Base-by-base conservation (phyloP, 495 filamentous ascomycete species). In the Hyaloscypha bicolor region DNA sequence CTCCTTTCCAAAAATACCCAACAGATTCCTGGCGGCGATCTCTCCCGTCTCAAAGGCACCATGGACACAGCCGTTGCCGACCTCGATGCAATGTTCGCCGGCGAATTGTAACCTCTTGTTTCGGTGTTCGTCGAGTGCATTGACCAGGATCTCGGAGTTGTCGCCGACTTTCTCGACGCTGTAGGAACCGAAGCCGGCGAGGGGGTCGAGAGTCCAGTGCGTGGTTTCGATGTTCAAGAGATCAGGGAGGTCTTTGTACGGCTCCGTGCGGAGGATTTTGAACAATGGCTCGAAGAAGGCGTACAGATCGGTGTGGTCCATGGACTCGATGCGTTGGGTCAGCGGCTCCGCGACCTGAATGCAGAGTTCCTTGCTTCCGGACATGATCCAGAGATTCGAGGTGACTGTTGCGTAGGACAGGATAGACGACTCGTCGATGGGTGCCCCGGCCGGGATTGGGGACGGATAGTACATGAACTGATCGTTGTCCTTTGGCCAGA, bases 381-480 rank as follows among this genome's bases (percentile, higher is more conserved):
- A 55, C 67, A 69, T 69, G 48, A 69, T 62, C 58, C 58, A 69
- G 55, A 64, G 62, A 31, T 69, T 69, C 21, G 37, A 55, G 22
- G 67, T 69, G 0, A 69, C 67, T 12, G 67, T 69, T n/a, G 67
- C 67, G 21, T 69, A 69, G n/a, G 62, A 65, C 5, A 69, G 45
- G 56, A 69, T 65, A 31, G 67, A 69, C 1, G 55, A 42, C 42
- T 56, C 56, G 22, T 69, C 62, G 29, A 65, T 48, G 19, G 42
- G 25, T 3, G 56, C 21, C 22, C 52, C 57, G 14, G 67, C 33
- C n/a, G 55, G 32, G n/a, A 69, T 21, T 3, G 67, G 67, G n/a
- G 67, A 69, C 8, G 67, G 67, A 45, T 69, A 69, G 57, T 69
- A 69, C 14, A 69, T 65, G 56, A 69, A 69, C 48, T 69, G 67